A percentile compares a stretch with the other conserved stretches of the same genome.
These are phyloP conservation scores for Candida railenensis DNA, from an alignment of 805 yeast genomes.

Conservation along the genomic window DNA sequence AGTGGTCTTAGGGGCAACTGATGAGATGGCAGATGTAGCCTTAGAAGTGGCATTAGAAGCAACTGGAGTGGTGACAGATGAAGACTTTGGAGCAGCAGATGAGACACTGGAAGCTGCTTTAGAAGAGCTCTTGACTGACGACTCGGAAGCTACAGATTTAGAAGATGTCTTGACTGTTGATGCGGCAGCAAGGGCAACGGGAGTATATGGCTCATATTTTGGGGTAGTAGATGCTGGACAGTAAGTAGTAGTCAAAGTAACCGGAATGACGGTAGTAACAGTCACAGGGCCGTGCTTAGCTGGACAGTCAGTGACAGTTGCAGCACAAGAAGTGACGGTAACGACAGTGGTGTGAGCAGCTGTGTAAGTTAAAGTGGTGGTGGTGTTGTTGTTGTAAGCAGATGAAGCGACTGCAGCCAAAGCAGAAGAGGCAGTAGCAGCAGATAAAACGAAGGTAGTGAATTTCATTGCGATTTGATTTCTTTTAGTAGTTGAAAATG, in stretches of 20 bases:
- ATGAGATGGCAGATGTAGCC: background rate
- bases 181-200: slow-evolving; percentile 1
- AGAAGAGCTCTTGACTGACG: too few species aligned
- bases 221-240: slow-evolving; percentile 7
- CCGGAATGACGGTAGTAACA: slow-evolving; percentile 3
- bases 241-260: slow-evolving; percentile 7
- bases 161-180: slow-evolving; percentile 1
- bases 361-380: slow-evolving; percentile 6
- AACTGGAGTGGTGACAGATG: background rate
- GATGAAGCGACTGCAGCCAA: slow-evolving; percentile 6
- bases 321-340: slow-evolving; percentile 16
- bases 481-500: too few species aligned
- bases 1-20: background rate
- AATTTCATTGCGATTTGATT: slow-evolving; percentile 3
- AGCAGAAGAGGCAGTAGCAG: background rate
- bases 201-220: background rate
- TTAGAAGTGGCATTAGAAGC: background rate
- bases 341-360: slow-evolving; percentile 8
- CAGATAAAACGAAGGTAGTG: slow-evolving; percentile 1
- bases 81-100: too few species aligned
- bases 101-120: too few species aligned
- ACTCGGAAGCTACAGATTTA: too few species aligned
- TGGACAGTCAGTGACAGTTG: slow-evolving; percentile 11
- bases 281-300: slow-evolving; percentile 5
- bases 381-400: background rate